These are phyloP conservation scores for Gillenia trifoliata DNA, from an alignment of 306 rosid genomes.

Conservation along the genomic window DNA sequence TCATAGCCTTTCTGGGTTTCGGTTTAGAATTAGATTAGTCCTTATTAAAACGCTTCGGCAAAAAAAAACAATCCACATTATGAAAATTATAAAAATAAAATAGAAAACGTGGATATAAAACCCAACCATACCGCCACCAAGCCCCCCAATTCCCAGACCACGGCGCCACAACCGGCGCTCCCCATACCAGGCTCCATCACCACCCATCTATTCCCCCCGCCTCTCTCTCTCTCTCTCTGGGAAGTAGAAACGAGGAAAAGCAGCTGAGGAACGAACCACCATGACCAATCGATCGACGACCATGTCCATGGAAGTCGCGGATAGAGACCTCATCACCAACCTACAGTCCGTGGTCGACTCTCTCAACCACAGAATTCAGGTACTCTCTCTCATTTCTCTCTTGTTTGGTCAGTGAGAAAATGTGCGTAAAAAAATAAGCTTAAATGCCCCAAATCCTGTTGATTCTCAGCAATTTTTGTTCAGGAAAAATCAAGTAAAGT, in stretches of 20 bases:
- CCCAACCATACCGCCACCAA: too few relatives aligned
- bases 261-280: neutral
- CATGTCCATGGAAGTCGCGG: constrained; percentile 41
- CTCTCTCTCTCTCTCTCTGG: neutral
- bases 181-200: too few relatives aligned
- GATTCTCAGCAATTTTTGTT: neutral
- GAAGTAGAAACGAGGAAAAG: neutral
- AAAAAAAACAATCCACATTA: too few relatives aligned
- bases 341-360: constrained; percentile 33
- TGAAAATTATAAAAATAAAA: too few relatives aligned
- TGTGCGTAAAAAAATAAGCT: neutral
- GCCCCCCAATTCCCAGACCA: too few relatives aligned
- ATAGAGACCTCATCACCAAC: constrained; percentile 23
- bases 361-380: constrained; percentile 59
- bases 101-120: too few relatives aligned
- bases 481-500: too few relatives aligned
- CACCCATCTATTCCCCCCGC: too few relatives aligned
- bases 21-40: too few relatives aligned
- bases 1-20: too few relatives aligned
- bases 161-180: too few relatives aligned
- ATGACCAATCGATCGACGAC: neutral
- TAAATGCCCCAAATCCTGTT: neutral
- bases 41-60: too few relatives aligned
- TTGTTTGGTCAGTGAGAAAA: neutral
- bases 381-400: constrained; percentile 1